Evolutionary conservation across 495 filamentous ascomycete genomes (phyloP).

Genomic region (Talaromyces wortmannii): DNA sequence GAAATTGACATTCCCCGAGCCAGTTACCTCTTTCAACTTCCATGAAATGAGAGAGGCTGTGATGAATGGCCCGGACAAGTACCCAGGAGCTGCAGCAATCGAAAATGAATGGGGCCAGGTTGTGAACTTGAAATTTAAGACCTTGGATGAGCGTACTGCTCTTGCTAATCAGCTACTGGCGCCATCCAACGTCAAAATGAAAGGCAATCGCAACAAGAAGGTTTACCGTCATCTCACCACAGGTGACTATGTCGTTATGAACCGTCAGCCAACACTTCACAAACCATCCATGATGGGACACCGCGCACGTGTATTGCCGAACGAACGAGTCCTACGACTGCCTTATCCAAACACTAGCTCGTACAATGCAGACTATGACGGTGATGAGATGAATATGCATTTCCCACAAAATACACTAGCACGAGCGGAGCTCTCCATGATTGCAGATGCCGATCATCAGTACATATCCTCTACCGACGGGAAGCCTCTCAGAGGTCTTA

Average conservation of each 20-base stretch:
- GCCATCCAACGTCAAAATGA: conserved; percentile 69
- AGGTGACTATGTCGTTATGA: conserved; percentile 97
- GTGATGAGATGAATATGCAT: conserved; percentile 99
- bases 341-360: conserved; percentile 99
- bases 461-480: conserved; percentile 93
- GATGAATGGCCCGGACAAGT: conserved; percentile 86
- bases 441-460: conserved; percentile 95
- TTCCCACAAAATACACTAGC: conserved; percentile 97
- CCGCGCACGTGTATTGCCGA: conserved; percentile 82
- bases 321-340: conserved; percentile 97
- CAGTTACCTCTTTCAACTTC: conserved; percentile 95
- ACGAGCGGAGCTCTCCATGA: conserved; percentile 78
- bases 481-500: conserved; percentile 90
- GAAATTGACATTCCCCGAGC: conserved; percentile 95
- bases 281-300: conserved; percentile 99
- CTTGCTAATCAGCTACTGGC: conserved; percentile 89
- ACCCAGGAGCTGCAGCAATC: conserved; percentile 89
- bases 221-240: conserved; percentile 94
- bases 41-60: conserved; percentile 94
- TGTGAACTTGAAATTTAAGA: conserved; percentile 80
- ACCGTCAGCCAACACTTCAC: conserved; percentile 97
- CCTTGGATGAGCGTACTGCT: conserved; percentile 72
- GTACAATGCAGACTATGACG: conserved; percentile 99
- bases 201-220: conserved; percentile 84
- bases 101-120: conserved; percentile 94